Evolutionary conservation across 2,329 filamentous ascomycete genomes (phyloP), one percentile per base, ranked within the genome.

Genomic region (Arthroderma sp.): DNA sequence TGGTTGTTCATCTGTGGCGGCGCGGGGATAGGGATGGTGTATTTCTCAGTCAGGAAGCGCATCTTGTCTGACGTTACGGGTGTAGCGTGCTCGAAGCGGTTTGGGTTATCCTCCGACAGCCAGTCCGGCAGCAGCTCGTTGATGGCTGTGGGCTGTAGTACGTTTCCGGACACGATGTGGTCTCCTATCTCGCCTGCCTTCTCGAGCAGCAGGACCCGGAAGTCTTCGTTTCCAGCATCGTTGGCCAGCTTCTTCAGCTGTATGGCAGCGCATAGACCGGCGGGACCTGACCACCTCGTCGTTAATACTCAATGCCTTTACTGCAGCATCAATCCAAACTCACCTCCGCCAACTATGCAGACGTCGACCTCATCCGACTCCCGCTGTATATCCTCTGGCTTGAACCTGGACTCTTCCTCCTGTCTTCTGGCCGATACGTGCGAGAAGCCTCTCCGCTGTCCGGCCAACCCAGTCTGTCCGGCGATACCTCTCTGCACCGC

Each of bases 1-100:
- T 95, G 82, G 71, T 98, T 98, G 77, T 91, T 83, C 93, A 98
- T 98, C 76, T 97, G 93, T 33, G 93, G 93, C 47, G 93, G 93
- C 11, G 85, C 83, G 0, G 91, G 93, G 56, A 97, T 77, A 4
- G 89, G 88, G 58, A 95, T 82, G 0, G 90, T 77, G 61, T 78
- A 77, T 56, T 79, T 86, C 75, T 91, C 87, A 51, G 91, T 97
- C 60, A 98, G 79, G 73, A 96, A 96, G 64, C 88, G 85, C 91
- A 98, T 95, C 73, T 84, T 85, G 67, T 98, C 93, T 54, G 76
- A 77, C 61, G 82, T 86, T 3, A 90, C 91, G 19, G 90, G 85
- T 1, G 93, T 98, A 59, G 86, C 88, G 72, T 88, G 79, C 72
- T 90, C 83, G 76, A 97, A 98, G 62, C 88, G 84, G 63, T 85